Evolutionary conservation across 148 eudicot species (phyloP), one percentile per base, ranked within the genome.

Genomic region (Chenopodium quinoa): DNA sequence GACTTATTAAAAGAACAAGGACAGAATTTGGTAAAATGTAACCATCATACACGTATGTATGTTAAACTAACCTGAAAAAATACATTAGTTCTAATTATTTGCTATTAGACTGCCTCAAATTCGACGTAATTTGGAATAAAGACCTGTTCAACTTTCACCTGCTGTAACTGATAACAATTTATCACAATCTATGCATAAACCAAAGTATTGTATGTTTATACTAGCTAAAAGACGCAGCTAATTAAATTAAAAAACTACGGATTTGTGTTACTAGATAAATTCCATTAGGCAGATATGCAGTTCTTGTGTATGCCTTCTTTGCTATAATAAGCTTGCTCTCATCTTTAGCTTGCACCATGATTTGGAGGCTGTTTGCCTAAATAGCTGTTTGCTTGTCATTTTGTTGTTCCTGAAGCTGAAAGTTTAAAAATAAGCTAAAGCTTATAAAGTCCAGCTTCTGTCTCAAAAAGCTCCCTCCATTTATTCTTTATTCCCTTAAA

Each of bases 91-190:
- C 27, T 34, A 52, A 2, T 48, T 8, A 47, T 47, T 47, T 22
- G 14, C 74, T 25, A 64, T 31, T 7, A 70, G 80, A 82, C 80
- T 40, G 34, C 44, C 77, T 82, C 84, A 76, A 82, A 68, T 44
- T 69, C 20, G 1, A 14, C 25, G 23, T 46, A 73, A 71, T 10
- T 37, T 5, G 6, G 4, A 50, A 76, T 2, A 27, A 60, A 25
- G 81, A 82, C 84, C 56, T 22, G 71, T 44, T 82, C 84, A 82
- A 82, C 63, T 69, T 13, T 77, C 40, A 69, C 80, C 63, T 75
- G 54, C 73, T 32, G 2, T 23, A 23, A 23, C 25, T 23, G 25
- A 23, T 22, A 73, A n/a, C 1, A 46, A 25, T 2, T 12, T 47
- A 19, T n/a, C 20, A 27, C 37, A 74, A 7, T 0, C 9, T 12